A percentile compares a stretch with the other conserved stretches of the same genome.
Evolutionary conservation across 805 yeast species (phyloP).

Genomic region (Kodamaea laetipori): DNA sequence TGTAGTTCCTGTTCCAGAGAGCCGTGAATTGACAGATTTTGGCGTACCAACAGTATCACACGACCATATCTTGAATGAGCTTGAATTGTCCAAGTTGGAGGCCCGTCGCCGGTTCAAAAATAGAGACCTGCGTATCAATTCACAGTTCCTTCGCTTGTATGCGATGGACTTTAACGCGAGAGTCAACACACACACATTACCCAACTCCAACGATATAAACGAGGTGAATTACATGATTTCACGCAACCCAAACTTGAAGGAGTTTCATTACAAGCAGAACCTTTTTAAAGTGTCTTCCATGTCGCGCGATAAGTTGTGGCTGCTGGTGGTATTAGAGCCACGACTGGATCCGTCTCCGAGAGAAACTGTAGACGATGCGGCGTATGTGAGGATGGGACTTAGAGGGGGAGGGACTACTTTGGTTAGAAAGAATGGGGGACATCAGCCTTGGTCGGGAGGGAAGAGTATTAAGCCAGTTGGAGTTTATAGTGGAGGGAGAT

Average conservation of each 20-base stretch:
- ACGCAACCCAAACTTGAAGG: slow-evolving; percentile 19
- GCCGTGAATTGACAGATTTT: slow-evolving; percentile 17
- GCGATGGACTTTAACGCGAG: slow-evolving; percentile 52
- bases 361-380: slow-evolving; percentile 21
- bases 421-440: slow-evolving; percentile 12
- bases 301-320: slow-evolving; percentile 56
- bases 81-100: slow-evolving; percentile 13
- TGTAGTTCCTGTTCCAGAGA: slow-evolving; percentile 2
- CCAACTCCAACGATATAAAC: slow-evolving; percentile 25
- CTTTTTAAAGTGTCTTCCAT: slow-evolving; percentile 39
- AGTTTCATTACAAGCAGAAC: slow-evolving; percentile 31
- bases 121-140: slow-evolving; percentile 54
- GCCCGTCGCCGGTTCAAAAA: slow-evolving; percentile 19
- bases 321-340: slow-evolving; percentile 54
- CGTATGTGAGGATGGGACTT: slow-evolving; percentile 16
- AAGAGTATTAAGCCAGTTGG: slow-evolving; percentile 40
- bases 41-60: slow-evolving; percentile 7
- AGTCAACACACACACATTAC: slow-evolving; percentile 20
- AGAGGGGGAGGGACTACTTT: slow-evolving; percentile 20
- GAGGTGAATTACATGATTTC: slow-evolving; percentile 18
- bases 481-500: slow-evolving; percentile 21
- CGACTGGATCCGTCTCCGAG: slow-evolving; percentile 39
- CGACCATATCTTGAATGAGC: slow-evolving; percentile 7
- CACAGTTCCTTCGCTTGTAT: slow-evolving; percentile 50
- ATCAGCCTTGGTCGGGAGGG: slow-evolving; percentile 15